phyloP scores from a whole-genome alignment of 2,329 filamentous ascomycete species.

The Coniochaeta ligniaria region DNA sequence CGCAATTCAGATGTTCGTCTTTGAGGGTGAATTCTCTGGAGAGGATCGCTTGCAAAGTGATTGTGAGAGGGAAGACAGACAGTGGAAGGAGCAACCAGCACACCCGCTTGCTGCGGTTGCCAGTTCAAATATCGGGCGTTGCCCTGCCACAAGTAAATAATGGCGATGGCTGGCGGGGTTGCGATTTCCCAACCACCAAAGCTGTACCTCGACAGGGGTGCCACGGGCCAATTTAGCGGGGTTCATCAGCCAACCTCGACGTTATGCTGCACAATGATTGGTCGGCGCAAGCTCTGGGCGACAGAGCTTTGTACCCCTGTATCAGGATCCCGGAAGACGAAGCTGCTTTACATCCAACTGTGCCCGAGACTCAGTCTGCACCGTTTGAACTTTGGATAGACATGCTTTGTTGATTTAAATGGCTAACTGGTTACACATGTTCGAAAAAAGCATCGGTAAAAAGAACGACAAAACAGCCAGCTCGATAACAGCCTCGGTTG shows the following conservation, averaged over 20 bases:
- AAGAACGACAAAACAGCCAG: too few species aligned
- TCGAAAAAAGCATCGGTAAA: neutral
- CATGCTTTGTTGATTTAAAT: neutral
- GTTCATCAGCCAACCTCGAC: constrained; percentile 2
- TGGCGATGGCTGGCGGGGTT: constrained; percentile 15
- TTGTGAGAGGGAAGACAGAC: neutral
- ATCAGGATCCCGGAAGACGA: neutral
- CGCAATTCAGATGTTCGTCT: neutral
- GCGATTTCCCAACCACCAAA: neutral
- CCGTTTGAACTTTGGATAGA: too few species aligned
- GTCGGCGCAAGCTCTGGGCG: neutral
- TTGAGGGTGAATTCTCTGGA: neutral
- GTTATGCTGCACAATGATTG: neutral
- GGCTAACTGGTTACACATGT: neutral
- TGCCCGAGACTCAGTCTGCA: too few species aligned
- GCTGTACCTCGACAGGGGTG: neutral
- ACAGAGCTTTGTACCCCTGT: neutral
- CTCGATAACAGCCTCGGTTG: neutral
- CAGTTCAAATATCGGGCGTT: constrained; percentile 17
- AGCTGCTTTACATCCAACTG: too few species aligned
- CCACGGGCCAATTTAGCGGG: neutral
- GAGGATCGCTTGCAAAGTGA: neutral
- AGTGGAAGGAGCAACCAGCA: neutral
- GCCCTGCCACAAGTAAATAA: constrained; percentile 23
- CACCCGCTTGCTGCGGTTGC: neutral